Evolutionary conservation across 2,329 filamentous ascomycete species (phyloP), one percentile per base, ranked within the genome.

Genomic region (Nemania diffusa): DNA sequence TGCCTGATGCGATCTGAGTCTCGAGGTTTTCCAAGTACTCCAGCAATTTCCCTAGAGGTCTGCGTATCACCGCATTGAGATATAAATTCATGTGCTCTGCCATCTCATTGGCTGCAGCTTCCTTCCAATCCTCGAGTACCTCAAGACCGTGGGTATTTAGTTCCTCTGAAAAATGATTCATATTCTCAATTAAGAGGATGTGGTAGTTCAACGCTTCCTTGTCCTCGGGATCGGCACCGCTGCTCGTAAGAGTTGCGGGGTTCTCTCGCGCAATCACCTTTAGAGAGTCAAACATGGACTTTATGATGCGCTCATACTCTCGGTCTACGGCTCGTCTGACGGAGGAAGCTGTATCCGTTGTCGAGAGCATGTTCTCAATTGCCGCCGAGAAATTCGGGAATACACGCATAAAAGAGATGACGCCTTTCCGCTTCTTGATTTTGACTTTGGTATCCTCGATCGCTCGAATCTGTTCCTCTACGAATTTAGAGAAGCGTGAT

Each of bases 391-490:
- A 97, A 66, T 90, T 84, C 0, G 95, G 96, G 83, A 98, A 98
- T 46, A 95, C 91, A 71, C 93, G 92, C 83, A 98, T 95, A 79
- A 98, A 98, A 17, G 91, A 90, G 74, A 98, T 97, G 64, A 99
- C 93, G 11, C 96, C 95, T 82, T 97, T 97, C 72, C 96, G 91
- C 84, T 98, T 98, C 84, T 97, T 97, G 81, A 97, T 94, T 84
- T 97, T 97, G 79, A 99, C 95, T 81, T 98, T 98, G 44, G 94
- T 98, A 69, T 98, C 96, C 80, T 98, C 96, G 70, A 98, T 97
- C 5, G 94, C 94, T 27, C 93, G 92, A 66, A 98, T 92, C 78
- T 99, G 96, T 71, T 97, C 93, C 72, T 98, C 95, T 8, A 98
- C 89, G 74, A 98, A 97, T 69, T 92, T 93, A 68, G 87, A 90